Percentiles rank a stretch among this genome's conserved stretches.
Conservation (phyloP, 2,329 filamentous ascomycete species). For the Cryphonectria naterciae region DNA sequence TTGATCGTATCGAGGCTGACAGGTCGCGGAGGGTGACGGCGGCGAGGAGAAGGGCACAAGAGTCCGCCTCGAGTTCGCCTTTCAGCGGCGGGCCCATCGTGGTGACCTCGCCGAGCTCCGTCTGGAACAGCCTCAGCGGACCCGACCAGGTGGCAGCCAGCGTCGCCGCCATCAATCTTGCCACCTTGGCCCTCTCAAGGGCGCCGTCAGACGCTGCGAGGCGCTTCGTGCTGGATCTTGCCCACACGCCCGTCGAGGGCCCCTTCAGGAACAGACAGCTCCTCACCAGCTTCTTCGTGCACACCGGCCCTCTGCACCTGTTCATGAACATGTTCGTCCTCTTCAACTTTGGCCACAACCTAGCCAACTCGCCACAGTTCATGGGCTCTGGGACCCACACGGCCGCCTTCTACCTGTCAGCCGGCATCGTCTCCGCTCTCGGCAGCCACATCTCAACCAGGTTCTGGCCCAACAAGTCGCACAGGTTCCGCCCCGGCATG, state of each 20-base stretch:
- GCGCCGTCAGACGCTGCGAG: constrained; percentile 24
- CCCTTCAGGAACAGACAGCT: constrained; percentile 26
- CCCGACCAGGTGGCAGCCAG: constrained; percentile 23
- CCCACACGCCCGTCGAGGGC: constrained; percentile 19
- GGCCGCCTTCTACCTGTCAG: constrained; percentile 34
- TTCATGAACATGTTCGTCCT: constrained; percentile 37
- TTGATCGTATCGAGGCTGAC: constrained; percentile 23
- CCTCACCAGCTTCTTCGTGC: constrained; percentile 38
- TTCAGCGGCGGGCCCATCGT: constrained; percentile 17
- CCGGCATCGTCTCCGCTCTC: constrained; percentile 32
- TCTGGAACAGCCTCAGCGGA: constrained; percentile 30
- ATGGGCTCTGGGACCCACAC: constrained; percentile 33
- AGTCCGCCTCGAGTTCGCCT: neutral
- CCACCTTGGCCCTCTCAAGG: constrained; percentile 25
- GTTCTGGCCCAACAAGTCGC: constrained; percentile 28
- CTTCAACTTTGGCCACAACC: constrained; percentile 32
- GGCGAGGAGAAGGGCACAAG: neutral
- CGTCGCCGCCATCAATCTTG: constrained; percentile 30
- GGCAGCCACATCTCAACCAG: constrained; percentile 31
- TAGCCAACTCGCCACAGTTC: constrained; percentile 32
- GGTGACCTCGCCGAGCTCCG: constrained; percentile 17
- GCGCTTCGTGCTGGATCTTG: constrained; percentile 10
- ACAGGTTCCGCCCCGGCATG: constrained; percentile 29
- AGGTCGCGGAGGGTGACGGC: neutral
- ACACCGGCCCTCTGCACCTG: constrained; percentile 35